Percentiles rank a stretch among this genome's conserved stretches.
phyloP scores from a whole-genome alignment of 176 grass and related monocot genomes.

The Areca catechu region DNA sequence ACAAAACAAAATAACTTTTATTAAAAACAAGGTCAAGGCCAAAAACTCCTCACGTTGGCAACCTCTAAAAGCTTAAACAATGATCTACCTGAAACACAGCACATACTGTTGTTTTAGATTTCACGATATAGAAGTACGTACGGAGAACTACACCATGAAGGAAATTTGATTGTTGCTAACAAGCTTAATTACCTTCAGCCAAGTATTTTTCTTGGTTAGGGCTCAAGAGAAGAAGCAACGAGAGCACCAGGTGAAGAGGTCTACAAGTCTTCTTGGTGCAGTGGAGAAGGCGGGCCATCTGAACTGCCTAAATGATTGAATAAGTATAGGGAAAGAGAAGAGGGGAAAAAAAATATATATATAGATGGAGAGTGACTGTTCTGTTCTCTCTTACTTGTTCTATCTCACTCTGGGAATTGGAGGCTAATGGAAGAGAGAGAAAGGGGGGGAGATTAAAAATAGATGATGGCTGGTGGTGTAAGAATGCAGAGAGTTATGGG shows the following conservation, averaged over 20 bases:
- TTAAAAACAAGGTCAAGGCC: slow-evolving; percentile 13
- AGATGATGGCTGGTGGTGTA: background rate
- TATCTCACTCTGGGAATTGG: too few relatives aligned
- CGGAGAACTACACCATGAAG: background rate
- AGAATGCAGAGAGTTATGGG: background rate
- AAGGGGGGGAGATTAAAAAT: background rate
- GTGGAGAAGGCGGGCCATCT: slow-evolving; percentile 35
- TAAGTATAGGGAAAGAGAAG: background rate
- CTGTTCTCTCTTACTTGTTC: background rate
- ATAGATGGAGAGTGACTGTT: background rate
- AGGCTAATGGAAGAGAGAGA: too few relatives aligned
- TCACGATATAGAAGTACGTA: background rate
- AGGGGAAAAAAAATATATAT: background rate
- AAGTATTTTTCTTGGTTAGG: background rate
- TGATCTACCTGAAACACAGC: slow-evolving; percentile 1
- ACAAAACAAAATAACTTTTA: slow-evolving; percentile 11
- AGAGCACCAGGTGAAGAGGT: slow-evolving; percentile 11
- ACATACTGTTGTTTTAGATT: too few relatives aligned
- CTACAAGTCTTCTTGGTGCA: slow-evolving; percentile 14
- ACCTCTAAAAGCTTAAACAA: background rate
- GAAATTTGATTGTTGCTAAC: background rate
- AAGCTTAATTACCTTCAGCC: background rate
- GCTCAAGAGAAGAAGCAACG: background rate
- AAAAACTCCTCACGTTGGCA: slow-evolving; percentile 1
- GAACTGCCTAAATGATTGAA: background rate